These are phyloP conservation scores for Parastagonospora avenae DNA, from an alignment of 2,329 filamentous ascomycete species.

Conservation along the genomic window DNA sequence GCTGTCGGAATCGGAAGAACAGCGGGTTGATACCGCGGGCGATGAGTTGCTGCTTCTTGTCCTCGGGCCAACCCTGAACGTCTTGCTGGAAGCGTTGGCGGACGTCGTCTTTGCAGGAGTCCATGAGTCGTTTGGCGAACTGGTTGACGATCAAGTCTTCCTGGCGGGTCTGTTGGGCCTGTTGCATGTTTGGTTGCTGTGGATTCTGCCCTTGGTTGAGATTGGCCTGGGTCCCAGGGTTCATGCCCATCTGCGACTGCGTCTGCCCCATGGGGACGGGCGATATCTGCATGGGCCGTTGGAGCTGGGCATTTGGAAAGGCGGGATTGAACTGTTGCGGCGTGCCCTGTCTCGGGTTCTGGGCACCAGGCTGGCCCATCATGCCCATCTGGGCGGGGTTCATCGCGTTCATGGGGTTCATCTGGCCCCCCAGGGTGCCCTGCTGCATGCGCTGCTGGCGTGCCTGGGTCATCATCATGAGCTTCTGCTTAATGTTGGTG, in stretches of 20 bases:
- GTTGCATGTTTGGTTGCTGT: conserved; percentile 41
- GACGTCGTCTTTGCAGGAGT: conserved; percentile 55
- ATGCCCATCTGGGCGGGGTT: conserved; percentile 42
- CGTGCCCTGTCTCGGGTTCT: conserved; percentile 45
- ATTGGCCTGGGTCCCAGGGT: conserved; percentile 26
- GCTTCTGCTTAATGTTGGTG: conserved; percentile 34
- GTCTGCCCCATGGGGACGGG: conserved; percentile 50
- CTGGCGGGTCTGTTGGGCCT: conserved; percentile 25
- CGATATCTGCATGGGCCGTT: conserved; percentile 57
- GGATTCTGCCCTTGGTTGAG: conserved; percentile 35
- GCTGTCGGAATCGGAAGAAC: conserved; percentile 56
- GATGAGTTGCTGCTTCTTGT: conserved; percentile 54
- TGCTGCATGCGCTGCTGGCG: conserved; percentile 35
- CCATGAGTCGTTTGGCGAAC: conserved; percentile 54
- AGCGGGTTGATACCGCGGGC: conserved; percentile 56
- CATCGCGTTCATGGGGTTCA: conserved; percentile 37
- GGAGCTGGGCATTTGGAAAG: conserved; percentile 56
- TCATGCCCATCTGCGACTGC: conserved; percentile 41
- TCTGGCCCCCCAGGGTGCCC: conserved; percentile 21
- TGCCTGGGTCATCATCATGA: conserved; percentile 33
- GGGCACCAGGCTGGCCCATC: conserved; percentile 43
- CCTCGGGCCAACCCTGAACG: conserved; percentile 52
- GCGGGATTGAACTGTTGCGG: conserved; percentile 49
- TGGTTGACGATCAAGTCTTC: conserved; percentile 46
- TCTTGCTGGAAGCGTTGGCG: conserved; percentile 50